Percentiles rank a stretch among this genome's conserved stretches.
Conservation (phyloP, 352 stramenopile genomes). For the Globisporangium cystogenes region DNA sequence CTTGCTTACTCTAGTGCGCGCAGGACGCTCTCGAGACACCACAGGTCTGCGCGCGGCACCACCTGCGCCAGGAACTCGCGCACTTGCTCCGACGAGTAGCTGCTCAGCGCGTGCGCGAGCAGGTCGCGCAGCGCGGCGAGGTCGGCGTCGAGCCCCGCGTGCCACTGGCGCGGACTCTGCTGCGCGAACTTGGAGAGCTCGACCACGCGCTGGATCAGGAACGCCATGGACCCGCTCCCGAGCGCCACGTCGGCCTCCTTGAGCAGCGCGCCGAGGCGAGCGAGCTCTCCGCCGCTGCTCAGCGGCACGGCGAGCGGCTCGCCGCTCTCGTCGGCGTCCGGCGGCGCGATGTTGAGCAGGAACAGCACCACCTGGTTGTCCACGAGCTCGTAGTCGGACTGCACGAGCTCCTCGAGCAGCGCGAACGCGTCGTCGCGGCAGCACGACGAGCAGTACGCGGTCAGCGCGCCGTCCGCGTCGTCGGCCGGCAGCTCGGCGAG, state of each 20-base stretch:
- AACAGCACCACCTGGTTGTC: conserved; percentile 64
- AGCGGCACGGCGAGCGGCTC: not conserved
- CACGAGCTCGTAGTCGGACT: conserved; percentile 24
- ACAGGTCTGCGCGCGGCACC: conserved; percentile 25
- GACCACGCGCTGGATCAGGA: conserved; percentile 41
- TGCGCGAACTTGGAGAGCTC: conserved; percentile 24
- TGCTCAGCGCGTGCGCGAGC: conserved; percentile 27
- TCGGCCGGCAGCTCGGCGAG: conserved; percentile 28
- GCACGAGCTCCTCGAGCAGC: conserved; percentile 32
- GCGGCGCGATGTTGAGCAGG: conserved; percentile 35
- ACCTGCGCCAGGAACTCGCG: conserved; percentile 45
- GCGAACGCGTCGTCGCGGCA: conserved; percentile 22
- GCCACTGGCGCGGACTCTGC: conserved; percentile 8
- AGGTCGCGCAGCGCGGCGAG: conserved; percentile 34
- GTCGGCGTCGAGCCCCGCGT: conserved; percentile 19
- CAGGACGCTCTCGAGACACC: conserved; percentile 29
- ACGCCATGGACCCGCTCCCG: conserved; percentile 31
- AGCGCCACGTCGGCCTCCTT: conserved; percentile 23
- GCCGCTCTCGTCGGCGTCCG: not conserved
- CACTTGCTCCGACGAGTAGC: conserved; percentile 33
- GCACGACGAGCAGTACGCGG: conserved; percentile 48
- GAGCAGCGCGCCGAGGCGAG: conserved; percentile 1
- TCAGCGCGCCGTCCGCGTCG: conserved; percentile 38
- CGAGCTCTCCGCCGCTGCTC: conserved; percentile 1
- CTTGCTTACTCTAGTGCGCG: conserved; percentile 19